Evolutionary conservation across 495 filamentous ascomycete genomes (phyloP), one percentile per base, ranked within the genome.

Genomic region (Lineolata rhizophorae): DNA sequence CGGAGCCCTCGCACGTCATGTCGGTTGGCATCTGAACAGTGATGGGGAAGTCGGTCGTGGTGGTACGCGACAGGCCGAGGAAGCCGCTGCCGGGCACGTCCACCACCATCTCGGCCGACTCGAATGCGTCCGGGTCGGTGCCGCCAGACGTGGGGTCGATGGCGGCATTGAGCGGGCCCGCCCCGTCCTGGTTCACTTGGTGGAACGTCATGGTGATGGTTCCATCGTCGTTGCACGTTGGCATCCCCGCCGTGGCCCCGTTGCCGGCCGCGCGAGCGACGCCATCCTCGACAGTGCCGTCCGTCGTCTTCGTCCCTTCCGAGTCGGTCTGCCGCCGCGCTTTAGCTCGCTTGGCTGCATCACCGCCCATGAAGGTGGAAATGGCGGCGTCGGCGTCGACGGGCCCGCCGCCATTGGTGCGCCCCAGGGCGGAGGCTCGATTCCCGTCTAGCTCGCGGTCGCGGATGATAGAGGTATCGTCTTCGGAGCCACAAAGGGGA

Each of bases 1-100:
- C 58, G 10, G 51, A 52, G 15, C 52, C 67, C 15, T 60, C 55
- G 51, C 67, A 72, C 5, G 61, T 67, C 64, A 71, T 70, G 26
- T 63, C 66, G 0, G 51, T 53, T 2, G 67, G 67, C 62, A 73
- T 68, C 48, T 67, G 51, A 38, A 72, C 57, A 29, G 39, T 54
- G 24, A 72, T 42, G 1, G 61, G 59, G 50, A 67, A 68, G 36
- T 70, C 64, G 19, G 50, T 61, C 40, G 46, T 62, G 4, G 55
- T 58, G 3, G 58, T 57, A 4, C 46, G 40, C 14, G 61, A 64
- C 14, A 66, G 40, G 26, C 63, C 45, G 30, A 40, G 63, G 37
- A 63, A 36, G 12, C 58, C 56, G 18, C 57, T 31, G 18, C 67
- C 66, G 11, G 66, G 65, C 4, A 72, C 61, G 45, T 72, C 60